A percentile compares a stretch with the other conserved stretches of the same genome.
These are phyloP conservation scores for Phytopythium sindhum DNA, from an alignment of 352 stramenopile genomes.

Conservation along the genomic window DNA sequence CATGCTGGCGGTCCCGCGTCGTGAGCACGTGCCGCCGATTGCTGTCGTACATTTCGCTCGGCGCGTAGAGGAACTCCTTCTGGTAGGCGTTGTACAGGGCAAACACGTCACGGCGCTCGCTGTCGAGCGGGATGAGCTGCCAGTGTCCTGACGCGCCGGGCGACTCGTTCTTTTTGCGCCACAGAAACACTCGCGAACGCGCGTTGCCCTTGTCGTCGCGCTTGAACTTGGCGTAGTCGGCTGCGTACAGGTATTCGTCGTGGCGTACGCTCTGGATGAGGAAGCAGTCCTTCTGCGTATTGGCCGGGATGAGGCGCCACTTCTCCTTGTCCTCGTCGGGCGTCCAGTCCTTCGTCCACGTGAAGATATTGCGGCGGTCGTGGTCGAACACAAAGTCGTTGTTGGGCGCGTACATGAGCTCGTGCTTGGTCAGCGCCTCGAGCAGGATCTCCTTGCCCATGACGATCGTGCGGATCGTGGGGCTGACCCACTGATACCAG, in stretches of 20 bases:
- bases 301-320: constrained; percentile 59
- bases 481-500: constrained; percentile 64
- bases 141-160: constrained; percentile 54
- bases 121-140: constrained; percentile 51
- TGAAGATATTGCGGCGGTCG: constrained; percentile 46
- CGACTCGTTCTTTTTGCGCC: constrained; percentile 40
- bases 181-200: constrained; percentile 62
- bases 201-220: constrained; percentile 43
- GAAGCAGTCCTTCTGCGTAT: constrained; percentile 56
- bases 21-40: constrained; percentile 57
- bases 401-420: constrained; percentile 44
- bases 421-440: constrained; percentile 29
- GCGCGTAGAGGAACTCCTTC: constrained; percentile 66
- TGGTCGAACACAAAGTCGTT: constrained; percentile 43
- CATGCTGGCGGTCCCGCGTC: constrained; percentile 15
- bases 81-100: constrained; percentile 76
- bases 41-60: constrained; percentile 44
- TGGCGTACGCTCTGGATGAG: constrained; percentile 55
- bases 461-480: constrained; percentile 43
- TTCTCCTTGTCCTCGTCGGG: constrained; percentile 38
- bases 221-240: constrained; percentile 68
- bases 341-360: constrained; percentile 28
- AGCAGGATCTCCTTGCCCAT: constrained; percentile 41
- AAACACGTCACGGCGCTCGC: constrained; percentile 47
- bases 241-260: constrained; percentile 62